A percentile compares a stretch with the other conserved stretches of the same genome.
These are phyloP conservation scores for Trypanosoma lewisi DNA, from an alignment of 208 protist genomes.

Conservation along the genomic window DNA sequence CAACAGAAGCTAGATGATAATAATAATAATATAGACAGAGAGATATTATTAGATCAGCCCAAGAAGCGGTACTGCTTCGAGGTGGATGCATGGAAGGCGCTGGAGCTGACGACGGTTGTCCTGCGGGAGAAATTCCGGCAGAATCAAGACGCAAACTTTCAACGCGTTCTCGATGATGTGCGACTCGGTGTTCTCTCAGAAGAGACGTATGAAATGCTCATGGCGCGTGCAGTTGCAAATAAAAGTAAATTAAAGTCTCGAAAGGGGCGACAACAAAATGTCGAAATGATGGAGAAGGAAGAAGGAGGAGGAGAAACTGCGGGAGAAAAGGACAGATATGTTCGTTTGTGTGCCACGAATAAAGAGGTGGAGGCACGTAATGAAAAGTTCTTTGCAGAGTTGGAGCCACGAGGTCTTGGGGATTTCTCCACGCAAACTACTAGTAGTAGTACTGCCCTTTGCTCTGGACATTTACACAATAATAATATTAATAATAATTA, in stretches of 20 bases:
- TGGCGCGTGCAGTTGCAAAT: conserved; percentile 17
- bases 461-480: background rate
- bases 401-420: conserved; percentile 27
- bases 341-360: conserved; percentile 75
- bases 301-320: background rate
- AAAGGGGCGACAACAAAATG: background rate
- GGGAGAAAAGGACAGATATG: conserved; percentile 14
- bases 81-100: conserved; percentile 34
- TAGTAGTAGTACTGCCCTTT: background rate
- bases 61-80: conserved; percentile 50
- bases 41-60: background rate
- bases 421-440: background rate
- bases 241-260: background rate
- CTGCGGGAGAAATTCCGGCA: conserved; percentile 47
- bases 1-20: conserved; percentile 4
- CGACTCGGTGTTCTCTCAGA: conserved; percentile 40
- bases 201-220: conserved; percentile 20
- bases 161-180: conserved; percentile 56
- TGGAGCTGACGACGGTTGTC: conserved; percentile 37
- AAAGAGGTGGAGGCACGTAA: conserved; percentile 65
- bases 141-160: conserved; percentile 37
- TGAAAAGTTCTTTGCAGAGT: conserved; percentile 44
- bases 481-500: background rate
- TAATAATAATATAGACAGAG: background rate
- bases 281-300: background rate